phyloP scores from a whole-genome alignment of 208 protist species.

The Kentomonas sorsogonicus region DNA sequence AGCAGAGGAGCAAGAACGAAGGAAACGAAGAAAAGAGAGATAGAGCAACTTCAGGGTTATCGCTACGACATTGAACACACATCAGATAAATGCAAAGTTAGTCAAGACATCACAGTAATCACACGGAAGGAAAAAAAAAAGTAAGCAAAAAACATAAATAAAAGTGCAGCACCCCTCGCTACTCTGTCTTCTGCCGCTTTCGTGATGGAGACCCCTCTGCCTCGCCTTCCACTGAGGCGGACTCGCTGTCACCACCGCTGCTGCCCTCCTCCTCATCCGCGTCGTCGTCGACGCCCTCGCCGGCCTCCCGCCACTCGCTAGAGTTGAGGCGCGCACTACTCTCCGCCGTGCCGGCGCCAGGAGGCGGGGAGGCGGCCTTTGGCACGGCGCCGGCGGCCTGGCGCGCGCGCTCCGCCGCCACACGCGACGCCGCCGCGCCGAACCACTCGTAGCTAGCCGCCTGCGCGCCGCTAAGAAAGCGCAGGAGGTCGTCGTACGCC shows the following conservation, averaged over 20 bases:
- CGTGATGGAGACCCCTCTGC: no score
- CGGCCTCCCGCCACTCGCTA: conserved; percentile 30
- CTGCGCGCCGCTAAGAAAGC: conserved; percentile 47
- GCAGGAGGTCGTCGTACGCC: conserved; percentile 36
- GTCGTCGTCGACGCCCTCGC: no score
- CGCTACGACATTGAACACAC: conserved; percentile 7
- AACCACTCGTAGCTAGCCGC: conserved; percentile 59
- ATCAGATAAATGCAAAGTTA: conserved; percentile 16
- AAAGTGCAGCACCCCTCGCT: not conserved
- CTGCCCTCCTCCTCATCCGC: conserved; percentile 14
- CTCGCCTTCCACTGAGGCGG: no score
- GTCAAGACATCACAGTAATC: not conserved
- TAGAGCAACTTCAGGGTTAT: not conserved
- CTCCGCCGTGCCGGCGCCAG: no score
- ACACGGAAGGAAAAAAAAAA: conserved; percentile 15
- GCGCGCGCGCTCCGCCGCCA: conserved; percentile 19
- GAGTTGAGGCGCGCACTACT: conserved; percentile 21
- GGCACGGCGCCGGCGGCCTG: conserved; percentile 12
- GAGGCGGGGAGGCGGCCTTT: not conserved
- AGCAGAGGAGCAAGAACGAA: not conserved
- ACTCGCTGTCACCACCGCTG: not conserved
- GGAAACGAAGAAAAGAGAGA: not conserved
- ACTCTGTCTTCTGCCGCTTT: not conserved
- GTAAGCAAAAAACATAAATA: conserved; percentile 3
- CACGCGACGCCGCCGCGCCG: no score